Evolutionary conservation across 2,329 filamentous ascomycete species (phyloP).

Genomic region (Phialemoniopsis sp.): DNA sequence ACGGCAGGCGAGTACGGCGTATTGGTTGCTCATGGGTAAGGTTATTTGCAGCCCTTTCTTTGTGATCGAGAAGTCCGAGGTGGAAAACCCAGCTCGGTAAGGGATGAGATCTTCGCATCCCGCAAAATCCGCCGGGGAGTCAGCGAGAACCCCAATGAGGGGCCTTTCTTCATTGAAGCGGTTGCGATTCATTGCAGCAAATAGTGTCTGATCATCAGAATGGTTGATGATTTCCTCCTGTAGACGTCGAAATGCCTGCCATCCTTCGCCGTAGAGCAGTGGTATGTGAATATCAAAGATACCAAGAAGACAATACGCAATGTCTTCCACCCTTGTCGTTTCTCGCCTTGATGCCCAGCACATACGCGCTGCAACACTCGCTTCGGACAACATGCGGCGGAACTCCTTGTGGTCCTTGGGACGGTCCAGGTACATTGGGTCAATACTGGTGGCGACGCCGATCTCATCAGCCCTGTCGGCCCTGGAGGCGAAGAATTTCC

Average conservation of each 20-base stretch:
- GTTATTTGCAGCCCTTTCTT: too few relatives aligned
- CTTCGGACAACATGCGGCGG: too few relatives aligned
- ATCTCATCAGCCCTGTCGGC: too few relatives aligned
- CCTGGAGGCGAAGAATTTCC: too few relatives aligned
- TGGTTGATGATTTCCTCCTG: constrained; percentile 17
- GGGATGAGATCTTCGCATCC: too few relatives aligned
- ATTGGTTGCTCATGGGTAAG: too few relatives aligned
- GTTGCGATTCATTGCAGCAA: constrained; percentile 15
- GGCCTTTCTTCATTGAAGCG: background rate
- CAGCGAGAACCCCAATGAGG: background rate
- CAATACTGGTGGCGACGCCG: too few relatives aligned
- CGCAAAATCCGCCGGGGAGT: background rate
- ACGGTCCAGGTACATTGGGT: too few relatives aligned
- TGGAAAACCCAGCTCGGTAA: too few relatives aligned
- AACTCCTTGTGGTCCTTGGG: too few relatives aligned
- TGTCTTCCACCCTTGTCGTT: constrained; percentile 14
- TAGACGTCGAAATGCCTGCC: constrained; percentile 13
- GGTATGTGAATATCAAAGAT: constrained; percentile 19
- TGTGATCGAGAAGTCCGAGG: too few relatives aligned
- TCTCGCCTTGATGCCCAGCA: constrained; percentile 15
- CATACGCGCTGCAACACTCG: constrained; percentile 14
- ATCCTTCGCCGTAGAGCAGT: constrained; percentile 18
- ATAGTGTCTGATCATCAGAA: constrained; percentile 16
- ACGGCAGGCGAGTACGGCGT: too few relatives aligned
- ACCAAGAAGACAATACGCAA: constrained; percentile 18